phyloP scores from a whole-genome alignment of 2,329 filamentous ascomycete species.

The Sporothrix globosa region DNA sequence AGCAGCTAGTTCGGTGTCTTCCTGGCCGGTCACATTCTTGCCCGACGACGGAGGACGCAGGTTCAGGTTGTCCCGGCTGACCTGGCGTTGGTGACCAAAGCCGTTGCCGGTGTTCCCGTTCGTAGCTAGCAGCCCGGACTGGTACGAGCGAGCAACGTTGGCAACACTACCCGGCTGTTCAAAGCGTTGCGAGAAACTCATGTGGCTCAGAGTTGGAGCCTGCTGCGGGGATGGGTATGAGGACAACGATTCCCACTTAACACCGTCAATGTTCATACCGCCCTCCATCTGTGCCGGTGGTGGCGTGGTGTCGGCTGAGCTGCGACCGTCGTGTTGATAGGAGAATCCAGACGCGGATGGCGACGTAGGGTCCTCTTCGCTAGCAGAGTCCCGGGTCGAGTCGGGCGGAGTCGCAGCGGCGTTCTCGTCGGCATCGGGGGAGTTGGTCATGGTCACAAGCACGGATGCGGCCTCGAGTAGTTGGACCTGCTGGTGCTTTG shows the following conservation, averaged over 20 bases:
- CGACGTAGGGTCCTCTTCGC: conserved; percentile 80
- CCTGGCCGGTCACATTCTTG: conserved; percentile 72
- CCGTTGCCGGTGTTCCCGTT: neutral
- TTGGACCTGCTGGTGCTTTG: conserved; percentile 99
- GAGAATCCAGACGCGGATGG: conserved; percentile 81
- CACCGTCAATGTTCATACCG: conserved; percentile 55
- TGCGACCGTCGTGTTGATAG: conserved; percentile 74
- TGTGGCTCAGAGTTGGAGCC: conserved; percentile 58
- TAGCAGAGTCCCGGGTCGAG: conserved; percentile 69
- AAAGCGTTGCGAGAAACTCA: conserved; percentile 49
- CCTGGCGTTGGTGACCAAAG: conserved; percentile 58
- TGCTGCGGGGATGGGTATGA: conserved; percentile 45
- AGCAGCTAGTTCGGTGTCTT: conserved; percentile 85
- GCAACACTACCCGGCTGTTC: neutral
- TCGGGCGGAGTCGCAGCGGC: conserved; percentile 59
- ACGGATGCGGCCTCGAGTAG: conserved; percentile 96
- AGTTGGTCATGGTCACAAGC: conserved; percentile 81
- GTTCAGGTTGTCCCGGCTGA: conserved; percentile 65
- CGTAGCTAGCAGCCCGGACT: conserved; percentile 59
- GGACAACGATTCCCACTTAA: conserved; percentile 45
- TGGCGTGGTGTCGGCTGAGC: conserved; percentile 90
- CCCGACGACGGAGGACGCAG: conserved; percentile 79
- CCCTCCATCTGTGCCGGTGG: conserved; percentile 72
- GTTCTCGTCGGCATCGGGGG: conserved; percentile 39
- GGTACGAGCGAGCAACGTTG: conserved; percentile 76